phyloP scores from a whole-genome alignment of 2,329 filamentous ascomycete species.

The Aureobasidium sp. region DNA sequence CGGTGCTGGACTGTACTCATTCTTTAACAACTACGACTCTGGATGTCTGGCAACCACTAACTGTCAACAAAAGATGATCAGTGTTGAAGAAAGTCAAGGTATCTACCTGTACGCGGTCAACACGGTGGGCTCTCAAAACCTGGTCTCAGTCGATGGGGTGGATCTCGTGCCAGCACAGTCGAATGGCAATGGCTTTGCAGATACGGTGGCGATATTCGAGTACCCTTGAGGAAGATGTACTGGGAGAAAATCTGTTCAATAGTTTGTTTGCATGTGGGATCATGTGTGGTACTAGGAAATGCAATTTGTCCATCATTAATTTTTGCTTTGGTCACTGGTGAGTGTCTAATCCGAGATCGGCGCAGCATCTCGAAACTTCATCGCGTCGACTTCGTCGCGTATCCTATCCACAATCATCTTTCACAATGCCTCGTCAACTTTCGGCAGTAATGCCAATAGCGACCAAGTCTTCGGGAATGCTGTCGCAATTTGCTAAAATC shows the following conservation, averaged over 20 bases:
- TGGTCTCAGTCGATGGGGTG: slow-evolving; percentile 21
- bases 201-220: slow-evolving; percentile 24
- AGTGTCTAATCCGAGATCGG: not conserved
- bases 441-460: no score
- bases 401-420: not conserved
- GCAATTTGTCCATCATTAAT: not conserved
- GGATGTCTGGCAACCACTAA: slow-evolving; percentile 57
- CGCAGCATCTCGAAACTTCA: not conserved
- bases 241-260: not conserved
- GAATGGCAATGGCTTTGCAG: slow-evolving; percentile 20
- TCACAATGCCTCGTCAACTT: not conserved
- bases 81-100: slow-evolving; percentile 43
- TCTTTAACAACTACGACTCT: slow-evolving; percentile 76
- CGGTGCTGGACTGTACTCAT: slow-evolving; percentile 69
- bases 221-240: slow-evolving; percentile 18
- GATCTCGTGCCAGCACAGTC: slow-evolving; percentile 18
- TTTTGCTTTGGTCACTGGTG: not conserved
- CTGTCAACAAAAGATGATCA: slow-evolving; percentile 73
- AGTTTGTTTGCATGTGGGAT: not conserved
- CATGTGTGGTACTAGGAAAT: not conserved
- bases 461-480: not conserved
- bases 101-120: slow-evolving; percentile 18
- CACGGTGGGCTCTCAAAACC: slow-evolving; percentile 17
- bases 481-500: not conserved
- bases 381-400: not conserved